Conservation (phyloP, 2,329 filamentous ascomycete species). For the Epicoccum nigrum region DNA sequence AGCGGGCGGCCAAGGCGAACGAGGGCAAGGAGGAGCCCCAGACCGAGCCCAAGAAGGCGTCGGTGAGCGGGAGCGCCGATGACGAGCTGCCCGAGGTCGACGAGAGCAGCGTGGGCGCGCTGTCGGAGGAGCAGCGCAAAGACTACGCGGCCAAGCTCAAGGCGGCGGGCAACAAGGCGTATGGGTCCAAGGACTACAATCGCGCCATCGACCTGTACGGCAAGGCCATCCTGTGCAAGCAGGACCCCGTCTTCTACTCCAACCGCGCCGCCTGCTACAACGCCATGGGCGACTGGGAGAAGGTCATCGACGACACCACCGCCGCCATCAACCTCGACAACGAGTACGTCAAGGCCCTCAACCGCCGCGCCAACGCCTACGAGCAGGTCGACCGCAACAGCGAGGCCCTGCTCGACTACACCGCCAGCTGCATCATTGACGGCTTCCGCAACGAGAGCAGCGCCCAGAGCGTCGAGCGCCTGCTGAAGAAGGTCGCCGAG, state of each 20-base stretch:
- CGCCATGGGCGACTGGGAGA: slow-evolving; percentile 88
- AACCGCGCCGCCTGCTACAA: slow-evolving; percentile 98
- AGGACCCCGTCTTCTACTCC: slow-evolving; percentile 97
- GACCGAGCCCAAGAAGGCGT: slow-evolving; percentile 45
- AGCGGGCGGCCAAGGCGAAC: slow-evolving; percentile 61
- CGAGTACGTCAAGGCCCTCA: slow-evolving; percentile 96
- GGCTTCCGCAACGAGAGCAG: slow-evolving; percentile 91
- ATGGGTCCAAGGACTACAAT: slow-evolving; percentile 91
- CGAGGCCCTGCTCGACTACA: slow-evolving; percentile 95
- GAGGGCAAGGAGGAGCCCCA: slow-evolving; percentile 49
- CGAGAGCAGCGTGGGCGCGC: slow-evolving; percentile 51
- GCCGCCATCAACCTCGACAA: slow-evolving; percentile 92
- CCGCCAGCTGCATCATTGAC: slow-evolving; percentile 98
- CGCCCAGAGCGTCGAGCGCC: slow-evolving; percentile 85
- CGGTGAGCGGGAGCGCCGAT: slow-evolving; percentile 45
- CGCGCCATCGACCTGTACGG: slow-evolving; percentile 93
- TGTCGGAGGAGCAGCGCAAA: slow-evolving; percentile 70
- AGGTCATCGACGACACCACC: slow-evolving; percentile 95
- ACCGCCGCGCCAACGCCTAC: slow-evolving; percentile 94
- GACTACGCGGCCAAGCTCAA: slow-evolving; percentile 91
- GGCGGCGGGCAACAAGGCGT: slow-evolving; percentile 94
- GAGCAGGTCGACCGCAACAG: slow-evolving; percentile 90
- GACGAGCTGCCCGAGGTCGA: slow-evolving; percentile 59
- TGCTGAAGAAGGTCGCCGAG: slow-evolving; percentile 97
- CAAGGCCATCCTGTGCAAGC: slow-evolving; percentile 94